Conservation (phyloP, 1,284 basidiomycete genomes). For the Gymnopus androsaceus region DNA sequence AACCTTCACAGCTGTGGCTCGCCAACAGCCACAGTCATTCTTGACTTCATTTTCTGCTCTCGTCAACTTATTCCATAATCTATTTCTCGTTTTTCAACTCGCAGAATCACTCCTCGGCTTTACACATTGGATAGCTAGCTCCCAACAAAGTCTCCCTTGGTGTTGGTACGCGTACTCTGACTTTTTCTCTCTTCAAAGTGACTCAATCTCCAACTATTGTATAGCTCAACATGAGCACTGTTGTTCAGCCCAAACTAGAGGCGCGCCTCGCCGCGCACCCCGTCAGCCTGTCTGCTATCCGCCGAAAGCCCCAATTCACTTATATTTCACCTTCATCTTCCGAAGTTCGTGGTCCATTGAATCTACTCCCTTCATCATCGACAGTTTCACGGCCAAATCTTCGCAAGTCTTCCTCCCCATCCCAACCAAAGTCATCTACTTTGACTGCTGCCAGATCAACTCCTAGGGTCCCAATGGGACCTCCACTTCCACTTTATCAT, state of each 20-base stretch:
- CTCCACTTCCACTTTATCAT: constrained; percentile 69
- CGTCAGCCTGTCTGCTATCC: constrained; percentile 23
- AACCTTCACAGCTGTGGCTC: neutral
- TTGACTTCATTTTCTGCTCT: neutral
- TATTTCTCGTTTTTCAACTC: neutral
- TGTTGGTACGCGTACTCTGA: constrained; percentile 4
- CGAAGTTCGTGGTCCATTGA: constrained; percentile 20
- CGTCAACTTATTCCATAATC: neutral
- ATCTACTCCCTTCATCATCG: constrained; percentile 11
- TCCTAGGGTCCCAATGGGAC: constrained; percentile 22
- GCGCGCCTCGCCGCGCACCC: neutral
- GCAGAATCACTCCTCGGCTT: neutral
- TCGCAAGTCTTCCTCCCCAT: constrained; percentile 15
- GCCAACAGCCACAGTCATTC: neutral
- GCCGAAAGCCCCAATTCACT: constrained; percentile 51
- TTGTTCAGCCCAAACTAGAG: neutral
- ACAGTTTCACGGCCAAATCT: neutral
- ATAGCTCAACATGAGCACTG: constrained; percentile 3
- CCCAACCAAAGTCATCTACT: constrained; percentile 14
- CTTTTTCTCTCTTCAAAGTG: neutral
- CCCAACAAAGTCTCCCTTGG: neutral
- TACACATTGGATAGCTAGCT: neutral
- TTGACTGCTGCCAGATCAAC: constrained; percentile 29
- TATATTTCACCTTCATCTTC: constrained; percentile 50
- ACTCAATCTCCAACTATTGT: neutral